These are phyloP conservation scores for Candida hungchunana DNA, from an alignment of 805 yeast genomes.

Conservation along the genomic window DNA sequence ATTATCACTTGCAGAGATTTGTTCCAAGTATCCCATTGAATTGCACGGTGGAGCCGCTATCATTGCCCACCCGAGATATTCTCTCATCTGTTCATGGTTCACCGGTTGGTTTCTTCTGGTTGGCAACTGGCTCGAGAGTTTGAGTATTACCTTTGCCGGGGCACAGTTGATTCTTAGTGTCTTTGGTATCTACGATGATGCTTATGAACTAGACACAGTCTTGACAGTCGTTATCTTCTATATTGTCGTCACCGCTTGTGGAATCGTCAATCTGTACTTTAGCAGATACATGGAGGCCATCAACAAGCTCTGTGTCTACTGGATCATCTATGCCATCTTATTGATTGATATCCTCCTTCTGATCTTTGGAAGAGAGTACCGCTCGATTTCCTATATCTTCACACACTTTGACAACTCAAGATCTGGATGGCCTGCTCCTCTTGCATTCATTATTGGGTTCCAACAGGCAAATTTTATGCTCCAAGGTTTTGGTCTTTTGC, in stretches of 20 bases:
- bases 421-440: conserved; percentile 69
- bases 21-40: conserved; percentile 72
- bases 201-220: conserved; percentile 52
- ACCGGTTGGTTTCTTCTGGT: conserved; percentile 73
- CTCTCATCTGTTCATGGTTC: conserved; percentile 65
- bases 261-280: conserved; percentile 58
- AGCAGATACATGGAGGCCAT: conserved; percentile 57
- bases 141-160: conserved; percentile 71
- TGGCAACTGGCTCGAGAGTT: conserved; percentile 77
- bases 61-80: conserved; percentile 52
- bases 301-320: conserved; percentile 64
- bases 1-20: conserved; percentile 70
- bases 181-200: conserved; percentile 55
- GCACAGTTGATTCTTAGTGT: conserved; percentile 68
- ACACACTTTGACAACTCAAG: conserved; percentile 66
- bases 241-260: conserved; percentile 52
- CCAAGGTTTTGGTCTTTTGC: conserved; percentile 79
- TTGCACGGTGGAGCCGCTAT: conserved; percentile 76
- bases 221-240: conserved; percentile 56
- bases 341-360: conserved; percentile 61
- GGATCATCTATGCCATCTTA: conserved; percentile 70
- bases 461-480: conserved; percentile 76
- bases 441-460: conserved; percentile 74
- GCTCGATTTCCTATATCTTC: conserved; percentile 54
- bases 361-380: conserved; percentile 51